Evolutionary conservation across 1,139 yeast genomes (phyloP).

Genomic region (Kodamaea ohmeri): DNA sequence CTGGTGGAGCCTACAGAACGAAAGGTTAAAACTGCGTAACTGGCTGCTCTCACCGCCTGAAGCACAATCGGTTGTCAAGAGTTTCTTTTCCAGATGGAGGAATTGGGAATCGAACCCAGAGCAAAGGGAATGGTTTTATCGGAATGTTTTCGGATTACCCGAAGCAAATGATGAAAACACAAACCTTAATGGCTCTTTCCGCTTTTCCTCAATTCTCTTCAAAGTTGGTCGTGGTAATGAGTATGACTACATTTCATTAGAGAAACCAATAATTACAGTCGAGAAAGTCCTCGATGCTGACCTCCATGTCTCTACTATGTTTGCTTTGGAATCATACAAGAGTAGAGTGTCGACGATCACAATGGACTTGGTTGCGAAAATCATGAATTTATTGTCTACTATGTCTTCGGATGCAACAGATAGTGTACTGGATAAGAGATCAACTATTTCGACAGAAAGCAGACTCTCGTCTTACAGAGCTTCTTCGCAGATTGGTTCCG

Average conservation of each 20-base stretch:
- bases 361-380: constrained; percentile 1
- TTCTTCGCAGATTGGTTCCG: too few relatives aligned
- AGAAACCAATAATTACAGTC: background rate
- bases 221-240: background rate
- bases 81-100: constrained; percentile 78
- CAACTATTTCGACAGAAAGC: background rate
- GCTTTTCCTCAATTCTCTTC: background rate
- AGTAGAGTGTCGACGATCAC: constrained; percentile 22
- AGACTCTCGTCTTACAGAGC: background rate
- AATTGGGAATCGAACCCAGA: constrained; percentile 69
- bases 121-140: constrained; percentile 54
- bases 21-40: constrained; percentile 18
- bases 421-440: too few relatives aligned
- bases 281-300: constrained; percentile 5
- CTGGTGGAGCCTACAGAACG: constrained; percentile 40
- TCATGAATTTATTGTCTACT: background rate
- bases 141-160: constrained; percentile 31
- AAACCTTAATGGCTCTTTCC: background rate
- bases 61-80: constrained; percentile 54
- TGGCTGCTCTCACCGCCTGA: constrained; percentile 21
- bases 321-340: constrained; percentile 24
- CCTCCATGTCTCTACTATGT: constrained; percentile 13
- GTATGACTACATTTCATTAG: constrained; percentile 15
- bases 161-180: background rate
- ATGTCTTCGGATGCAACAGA: too few relatives aligned